Percentiles rank a stretch among this genome's conserved stretches.
Conservation (phyloP, 2,329 filamentous ascomycete species). For the Arthroderma sp. region DNA sequence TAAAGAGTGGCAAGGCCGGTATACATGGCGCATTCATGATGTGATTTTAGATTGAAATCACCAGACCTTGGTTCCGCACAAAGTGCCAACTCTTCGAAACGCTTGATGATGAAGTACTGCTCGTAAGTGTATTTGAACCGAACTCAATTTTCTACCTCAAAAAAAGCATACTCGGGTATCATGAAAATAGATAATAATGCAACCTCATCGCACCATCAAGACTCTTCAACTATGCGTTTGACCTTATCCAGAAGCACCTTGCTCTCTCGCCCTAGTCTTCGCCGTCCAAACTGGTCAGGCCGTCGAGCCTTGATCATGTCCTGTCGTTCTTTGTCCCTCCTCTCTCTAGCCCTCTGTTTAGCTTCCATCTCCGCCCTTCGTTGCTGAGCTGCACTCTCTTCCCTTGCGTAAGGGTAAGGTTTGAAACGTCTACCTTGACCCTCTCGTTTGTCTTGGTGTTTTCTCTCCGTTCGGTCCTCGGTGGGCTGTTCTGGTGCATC, state of each 20-base stretch:
- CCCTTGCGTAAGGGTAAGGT: constrained; percentile 48
- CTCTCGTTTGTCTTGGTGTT: constrained; percentile 16
- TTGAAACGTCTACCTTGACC: constrained; percentile 24
- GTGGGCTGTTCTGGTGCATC: background rate
- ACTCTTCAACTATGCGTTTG: constrained; percentile 51
- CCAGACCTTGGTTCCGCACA: no score
- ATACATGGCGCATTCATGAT: no score
- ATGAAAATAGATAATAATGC: background rate
- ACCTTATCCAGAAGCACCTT: constrained; percentile 64
- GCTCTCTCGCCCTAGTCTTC: constrained; percentile 72
- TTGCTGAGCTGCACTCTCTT: constrained; percentile 52
- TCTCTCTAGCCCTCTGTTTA: constrained; percentile 50
- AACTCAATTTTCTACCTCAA: no score
- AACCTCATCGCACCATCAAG: constrained; percentile 6
- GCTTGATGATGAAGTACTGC: no score
- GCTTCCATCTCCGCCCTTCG: constrained; percentile 47
- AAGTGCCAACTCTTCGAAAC: no score
- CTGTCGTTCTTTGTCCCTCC: constrained; percentile 58
- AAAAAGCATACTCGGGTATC: no score
- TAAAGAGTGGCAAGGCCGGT: no score
- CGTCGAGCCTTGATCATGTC: constrained; percentile 49
- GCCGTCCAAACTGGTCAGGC: constrained; percentile 54
- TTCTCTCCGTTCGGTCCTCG: constrained; percentile 13
- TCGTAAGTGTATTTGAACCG: no score
- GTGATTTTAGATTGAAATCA: no score